Evolutionary conservation across 768 basidiomycete species (phyloP).

Genomic region (Phylloporus sp.): DNA sequence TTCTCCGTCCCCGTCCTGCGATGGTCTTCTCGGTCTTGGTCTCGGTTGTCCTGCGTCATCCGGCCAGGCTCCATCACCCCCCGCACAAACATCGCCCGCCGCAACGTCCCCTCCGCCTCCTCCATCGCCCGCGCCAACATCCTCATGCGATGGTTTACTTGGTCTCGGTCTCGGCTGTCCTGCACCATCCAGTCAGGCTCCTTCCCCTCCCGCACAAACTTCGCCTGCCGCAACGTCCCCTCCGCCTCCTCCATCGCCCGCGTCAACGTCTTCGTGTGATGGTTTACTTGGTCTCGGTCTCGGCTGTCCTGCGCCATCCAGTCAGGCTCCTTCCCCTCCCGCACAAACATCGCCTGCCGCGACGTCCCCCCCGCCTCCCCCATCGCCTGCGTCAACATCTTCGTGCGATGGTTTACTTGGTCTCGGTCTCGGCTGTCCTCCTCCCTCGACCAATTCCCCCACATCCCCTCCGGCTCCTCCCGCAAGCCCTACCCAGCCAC

Average conservation of each 20-base stretch:
- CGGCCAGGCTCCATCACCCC: background rate
- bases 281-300: too few species aligned
- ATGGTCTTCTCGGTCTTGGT: background rate
- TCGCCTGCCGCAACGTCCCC: slow-evolving; percentile 1
- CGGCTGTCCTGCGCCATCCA: too few species aligned
- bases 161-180: slow-evolving; percentile 18
- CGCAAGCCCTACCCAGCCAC: too few species aligned
- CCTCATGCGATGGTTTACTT: slow-evolving; percentile 20
- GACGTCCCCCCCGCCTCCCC: background rate
- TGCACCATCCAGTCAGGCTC: background rate
- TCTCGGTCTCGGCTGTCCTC: background rate
- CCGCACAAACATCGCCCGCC: background rate
- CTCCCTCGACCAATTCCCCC: background rate
- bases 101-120: slow-evolving; percentile 2
- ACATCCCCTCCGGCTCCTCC: too few species aligned
- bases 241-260: background rate
- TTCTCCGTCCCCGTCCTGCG: background rate
- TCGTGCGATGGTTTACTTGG: background rate
- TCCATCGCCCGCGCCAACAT: background rate
- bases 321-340: background rate
- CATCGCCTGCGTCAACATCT: background rate
- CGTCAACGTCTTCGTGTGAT: background rate
- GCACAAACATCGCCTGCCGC: background rate
- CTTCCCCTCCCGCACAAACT: too few species aligned
- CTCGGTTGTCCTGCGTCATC: background rate